Evolutionary conservation across 1,284 basidiomycete species (phyloP), one percentile per base, ranked within the genome.

Genomic region (Papiliotrema fonsecae): DNA sequence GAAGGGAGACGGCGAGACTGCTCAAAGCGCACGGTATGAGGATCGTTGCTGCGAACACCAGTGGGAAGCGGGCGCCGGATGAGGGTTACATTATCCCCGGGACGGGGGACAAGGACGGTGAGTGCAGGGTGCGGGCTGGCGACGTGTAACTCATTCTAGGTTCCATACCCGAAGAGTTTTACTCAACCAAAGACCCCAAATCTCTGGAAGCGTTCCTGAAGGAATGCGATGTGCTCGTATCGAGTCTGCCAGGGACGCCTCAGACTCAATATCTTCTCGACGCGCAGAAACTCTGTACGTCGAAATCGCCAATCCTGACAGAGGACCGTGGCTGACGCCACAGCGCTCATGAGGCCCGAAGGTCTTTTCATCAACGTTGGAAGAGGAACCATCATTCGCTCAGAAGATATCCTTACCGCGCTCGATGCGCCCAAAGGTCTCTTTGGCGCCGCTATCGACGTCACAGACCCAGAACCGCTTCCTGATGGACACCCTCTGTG

Each of bases 391-490:
- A 55, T 75, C 45, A 31, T 47, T 22, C 24, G 26, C n/a, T 16
- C 57, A 65, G 69, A 70, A 16, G 58, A 61, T 49, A 60, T 70
- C 37, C 47, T 71, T 31, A 35, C 55, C 11, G 61, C 63, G 2
- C 62, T 72, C 16, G 50, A 65, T 34, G 42, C 52, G 16, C 51
- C 52, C 6, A 47, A 54, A 28, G 60, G 58, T 36, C 54, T 72
- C 26, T 57, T 60, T 46, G 67, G 59, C 10, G 60, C 56, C 16
- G 70, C 65, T 2, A 55, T 75, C 3, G 73, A 75, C 57, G 73
- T 75, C 9, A 75, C 73, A 0, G 70, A 74, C 48, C 73, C 73
- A 26, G 74, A 74, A 57, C 73, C 73, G 2, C 58, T 75, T 10
- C 64, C 71, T 0, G 50, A 57, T 19, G 45, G 49, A 19, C 71